These are phyloP conservation scores for Coemansia sp. DNA, from an alignment of 192 early-diverging fungal genomes.

Conservation along the genomic window DNA sequence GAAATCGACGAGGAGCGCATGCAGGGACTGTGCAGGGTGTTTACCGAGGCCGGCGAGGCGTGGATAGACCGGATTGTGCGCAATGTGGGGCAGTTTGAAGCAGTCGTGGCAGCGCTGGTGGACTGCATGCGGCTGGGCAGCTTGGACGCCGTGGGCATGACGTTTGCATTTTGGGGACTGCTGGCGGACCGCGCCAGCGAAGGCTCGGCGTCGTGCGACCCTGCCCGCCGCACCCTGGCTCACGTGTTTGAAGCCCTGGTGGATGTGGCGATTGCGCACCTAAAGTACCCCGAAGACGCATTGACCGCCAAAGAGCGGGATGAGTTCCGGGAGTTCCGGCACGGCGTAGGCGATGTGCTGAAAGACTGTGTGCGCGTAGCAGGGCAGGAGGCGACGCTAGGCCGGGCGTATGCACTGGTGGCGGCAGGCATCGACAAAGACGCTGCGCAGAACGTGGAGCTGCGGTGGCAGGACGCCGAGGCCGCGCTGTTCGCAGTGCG, in stretches of 20 bases:
- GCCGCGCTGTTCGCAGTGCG: slow-evolving; percentile 92
- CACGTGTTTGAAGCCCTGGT: slow-evolving; percentile 73
- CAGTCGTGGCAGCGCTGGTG: slow-evolving; percentile 79
- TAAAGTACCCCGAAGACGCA: slow-evolving; percentile 72
- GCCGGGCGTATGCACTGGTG: slow-evolving; percentile 63
- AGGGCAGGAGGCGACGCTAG: slow-evolving; percentile 72
- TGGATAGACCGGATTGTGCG: slow-evolving; percentile 73
- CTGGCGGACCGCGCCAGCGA: slow-evolving; percentile 66
- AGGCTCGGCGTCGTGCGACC: slow-evolving; percentile 53
- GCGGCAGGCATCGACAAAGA: slow-evolving; percentile 20
- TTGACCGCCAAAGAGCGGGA: slow-evolving; percentile 91
- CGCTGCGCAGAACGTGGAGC: slow-evolving; percentile 14
- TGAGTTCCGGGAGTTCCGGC: slow-evolving; percentile 94
- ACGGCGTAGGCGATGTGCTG: slow-evolving; percentile 93
- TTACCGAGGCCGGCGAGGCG: slow-evolving; percentile 87
- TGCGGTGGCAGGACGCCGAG: slow-evolving; percentile 90
- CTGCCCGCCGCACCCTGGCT: slow-evolving; percentile 55
- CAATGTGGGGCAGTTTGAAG: slow-evolving; percentile 65
- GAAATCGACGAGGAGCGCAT: slow-evolving; percentile 78
- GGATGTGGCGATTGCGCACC: slow-evolving; percentile 80
- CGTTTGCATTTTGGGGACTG: slow-evolving; percentile 88
- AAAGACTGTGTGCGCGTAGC: slow-evolving; percentile 90
- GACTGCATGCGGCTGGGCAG: slow-evolving; percentile 77
- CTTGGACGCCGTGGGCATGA: slow-evolving; percentile 84
- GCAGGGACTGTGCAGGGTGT: slow-evolving; percentile 82